phyloP scores from a whole-genome alignment of 2,329 filamentous ascomycete genomes.

The Colletotrichum lupini region DNA sequence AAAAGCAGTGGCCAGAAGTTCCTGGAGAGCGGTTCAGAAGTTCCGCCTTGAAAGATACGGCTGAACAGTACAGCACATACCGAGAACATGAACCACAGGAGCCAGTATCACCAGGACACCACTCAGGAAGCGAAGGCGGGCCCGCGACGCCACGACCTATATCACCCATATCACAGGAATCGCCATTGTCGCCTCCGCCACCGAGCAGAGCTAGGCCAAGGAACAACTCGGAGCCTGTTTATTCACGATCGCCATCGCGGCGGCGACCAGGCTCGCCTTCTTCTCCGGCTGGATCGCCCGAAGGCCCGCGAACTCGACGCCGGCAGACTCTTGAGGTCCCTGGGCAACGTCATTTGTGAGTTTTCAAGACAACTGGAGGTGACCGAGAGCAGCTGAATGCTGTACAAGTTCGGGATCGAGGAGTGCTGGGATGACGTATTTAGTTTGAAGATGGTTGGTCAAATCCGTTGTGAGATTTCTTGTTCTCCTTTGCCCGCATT shows the following conservation, averaged over 20 bases:
- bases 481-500: neutral
- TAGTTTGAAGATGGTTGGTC: neutral
- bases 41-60: slow-evolving; percentile 40
- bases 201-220: neutral
- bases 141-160: neutral
- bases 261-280: neutral
- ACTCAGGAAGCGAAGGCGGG: slow-evolving; percentile 25
- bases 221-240: neutral
- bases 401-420: neutral
- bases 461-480: neutral
- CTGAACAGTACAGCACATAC: slow-evolving; percentile 51
- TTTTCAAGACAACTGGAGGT: neutral
- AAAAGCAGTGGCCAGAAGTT: slow-evolving; percentile 63
- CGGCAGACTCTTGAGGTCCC: neutral
- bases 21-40: slow-evolving; percentile 65
- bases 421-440: neutral
- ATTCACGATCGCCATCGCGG: neutral
- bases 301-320: neutral
- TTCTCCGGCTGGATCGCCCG: neutral
- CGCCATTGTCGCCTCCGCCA: slow-evolving; percentile 1
- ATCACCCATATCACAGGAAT: slow-evolving; percentile 1
- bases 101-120: slow-evolving; percentile 37
- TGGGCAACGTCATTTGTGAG: neutral
- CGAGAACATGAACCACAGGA: slow-evolving; percentile 46
- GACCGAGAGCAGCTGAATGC: neutral